Evolutionary conservation across 139 green algal genomes (phyloP).

Genomic region (Edaphochlamys debaryana): DNA sequence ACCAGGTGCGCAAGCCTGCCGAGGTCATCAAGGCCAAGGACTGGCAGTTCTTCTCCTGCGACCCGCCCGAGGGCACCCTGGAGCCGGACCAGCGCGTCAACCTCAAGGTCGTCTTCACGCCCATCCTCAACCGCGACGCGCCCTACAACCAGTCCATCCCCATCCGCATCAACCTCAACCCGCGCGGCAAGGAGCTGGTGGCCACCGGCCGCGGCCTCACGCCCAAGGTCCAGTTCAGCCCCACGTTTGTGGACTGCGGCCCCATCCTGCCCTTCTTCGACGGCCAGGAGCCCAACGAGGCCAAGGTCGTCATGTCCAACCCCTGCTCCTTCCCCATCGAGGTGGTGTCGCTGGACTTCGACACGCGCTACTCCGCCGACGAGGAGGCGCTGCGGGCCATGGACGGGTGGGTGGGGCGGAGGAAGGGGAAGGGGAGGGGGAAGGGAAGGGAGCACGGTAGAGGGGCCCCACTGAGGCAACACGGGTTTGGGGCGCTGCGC

Average conservation of each 20-base stretch:
- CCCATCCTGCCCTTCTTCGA: constrained; percentile 71
- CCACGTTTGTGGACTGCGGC: constrained; percentile 66
- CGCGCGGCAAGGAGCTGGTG: constrained; percentile 47
- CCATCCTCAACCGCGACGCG: constrained; percentile 42
- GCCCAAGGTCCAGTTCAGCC: constrained; percentile 59
- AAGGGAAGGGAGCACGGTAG: no score
- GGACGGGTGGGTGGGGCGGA: no score
- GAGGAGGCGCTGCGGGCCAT: constrained; percentile 68
- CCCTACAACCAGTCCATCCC: constrained; percentile 66
- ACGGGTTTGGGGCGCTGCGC: no score
- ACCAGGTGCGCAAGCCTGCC: constrained; percentile 70
- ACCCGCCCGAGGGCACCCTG: constrained; percentile 64
- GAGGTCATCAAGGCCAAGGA: constrained; percentile 71
- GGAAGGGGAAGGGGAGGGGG: no score
- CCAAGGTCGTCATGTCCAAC: constrained; percentile 66
- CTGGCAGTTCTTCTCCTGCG: constrained; percentile 73
- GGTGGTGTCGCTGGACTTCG: constrained; percentile 80
- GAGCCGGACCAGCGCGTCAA: constrained; percentile 60
- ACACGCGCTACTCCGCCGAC: constrained; percentile 71
- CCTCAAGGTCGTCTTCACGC: constrained; percentile 74
- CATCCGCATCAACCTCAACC: constrained; percentile 74
- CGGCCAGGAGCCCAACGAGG: constrained; percentile 60
- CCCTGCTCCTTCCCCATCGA: constrained; percentile 62
- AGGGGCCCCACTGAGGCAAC: no score
- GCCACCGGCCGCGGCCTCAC: constrained; percentile 58